Evolutionary conservation across 2,329 filamentous ascomycete genomes (phyloP).

Genomic region (Penicillium digitatum): DNA sequence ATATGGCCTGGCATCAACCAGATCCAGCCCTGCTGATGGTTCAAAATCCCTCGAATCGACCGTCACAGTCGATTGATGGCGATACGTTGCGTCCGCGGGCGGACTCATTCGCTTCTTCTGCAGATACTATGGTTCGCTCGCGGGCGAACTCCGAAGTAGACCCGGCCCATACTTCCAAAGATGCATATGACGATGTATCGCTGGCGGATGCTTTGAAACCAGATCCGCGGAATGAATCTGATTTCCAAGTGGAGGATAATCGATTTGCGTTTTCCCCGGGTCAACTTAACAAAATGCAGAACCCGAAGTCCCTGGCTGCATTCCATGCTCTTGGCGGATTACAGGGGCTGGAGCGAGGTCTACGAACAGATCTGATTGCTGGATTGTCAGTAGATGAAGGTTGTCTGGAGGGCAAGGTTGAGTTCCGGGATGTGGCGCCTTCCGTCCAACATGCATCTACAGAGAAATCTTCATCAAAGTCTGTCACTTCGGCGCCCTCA

Average conservation of each 20-base stretch:
- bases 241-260: slow-evolving; percentile 73
- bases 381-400: slow-evolving; percentile 76
- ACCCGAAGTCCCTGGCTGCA: slow-evolving; percentile 79
- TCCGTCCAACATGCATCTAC: slow-evolving; percentile 17
- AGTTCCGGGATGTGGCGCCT: slow-evolving; percentile 65
- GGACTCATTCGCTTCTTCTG: slow-evolving; percentile 38
- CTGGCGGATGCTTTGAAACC: slow-evolving; percentile 63
- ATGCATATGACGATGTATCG: slow-evolving; percentile 38
- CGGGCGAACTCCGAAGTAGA: slow-evolving; percentile 33
- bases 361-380: slow-evolving; percentile 66
- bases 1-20: slow-evolving; percentile 22
- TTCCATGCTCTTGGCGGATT: slow-evolving; percentile 79
- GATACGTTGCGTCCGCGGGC: slow-evolving; percentile 45
- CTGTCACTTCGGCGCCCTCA: background rate
- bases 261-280: slow-evolving; percentile 77
- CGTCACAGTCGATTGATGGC: slow-evolving; percentile 39
- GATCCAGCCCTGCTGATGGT: slow-evolving; percentile 27
- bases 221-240: slow-evolving; percentile 69
- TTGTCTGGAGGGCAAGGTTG: slow-evolving; percentile 59
- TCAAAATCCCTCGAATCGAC: slow-evolving; percentile 29
- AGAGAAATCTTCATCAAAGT: slow-evolving; percentile 7
- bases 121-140: slow-evolving; percentile 34
- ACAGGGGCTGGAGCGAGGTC: slow-evolving; percentile 70
- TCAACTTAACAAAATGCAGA: slow-evolving; percentile 79
- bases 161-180: slow-evolving; percentile 16